Base-by-base conservation (phyloP, 164 flowering plant genomes). In the Sedum album region DNA sequence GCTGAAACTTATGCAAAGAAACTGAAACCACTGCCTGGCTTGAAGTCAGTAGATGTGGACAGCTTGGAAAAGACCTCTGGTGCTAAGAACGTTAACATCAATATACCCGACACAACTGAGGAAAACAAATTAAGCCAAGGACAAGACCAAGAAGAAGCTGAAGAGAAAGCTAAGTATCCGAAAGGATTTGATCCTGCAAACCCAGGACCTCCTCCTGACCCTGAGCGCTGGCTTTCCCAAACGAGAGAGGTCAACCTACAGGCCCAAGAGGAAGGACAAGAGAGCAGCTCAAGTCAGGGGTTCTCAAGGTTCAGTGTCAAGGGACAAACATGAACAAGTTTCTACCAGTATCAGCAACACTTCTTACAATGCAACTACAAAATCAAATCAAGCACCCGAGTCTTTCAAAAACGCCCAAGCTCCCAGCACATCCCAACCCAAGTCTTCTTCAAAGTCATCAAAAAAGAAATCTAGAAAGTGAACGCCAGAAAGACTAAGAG, bases 151-250 rank as follows among this genome's bases (percentile, higher is more conserved):
- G 88, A 93, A 85, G 76, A 91, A 91, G 82, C 85, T 97, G 67
- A 94, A 94, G 89, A 86, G 96, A 77, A 91, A 94, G 79, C 99
- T 14, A 89, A 66, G 76, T 91, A 94, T 62, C 99, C 99, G 0
- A 94, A 91, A 77, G 96, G 97, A 0, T 89, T 90, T 35, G 97
- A 94, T 73, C 96, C 93, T 6, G 87, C 95, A 41, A 88, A 91
- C 71, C 99, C 99, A 1, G 96, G 96, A 15, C 96, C 98, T 21
- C 91, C 93, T 14, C 99, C 99, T 1, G 99, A 94, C 75, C 99
- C 93, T 38, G 97, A 91, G 68, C 79, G 99, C 70, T 94, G 99
- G 99, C 80, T 94, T n/a, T 35, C 97, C 99, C 0, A 88, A 79
- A 83, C 80, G 92, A 75, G 99, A 94, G 78, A 85, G 99, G 72